Evolutionary conservation across 1,284 basidiomycete species (phyloP).

Genomic region (Coniferiporia weirii): DNA sequence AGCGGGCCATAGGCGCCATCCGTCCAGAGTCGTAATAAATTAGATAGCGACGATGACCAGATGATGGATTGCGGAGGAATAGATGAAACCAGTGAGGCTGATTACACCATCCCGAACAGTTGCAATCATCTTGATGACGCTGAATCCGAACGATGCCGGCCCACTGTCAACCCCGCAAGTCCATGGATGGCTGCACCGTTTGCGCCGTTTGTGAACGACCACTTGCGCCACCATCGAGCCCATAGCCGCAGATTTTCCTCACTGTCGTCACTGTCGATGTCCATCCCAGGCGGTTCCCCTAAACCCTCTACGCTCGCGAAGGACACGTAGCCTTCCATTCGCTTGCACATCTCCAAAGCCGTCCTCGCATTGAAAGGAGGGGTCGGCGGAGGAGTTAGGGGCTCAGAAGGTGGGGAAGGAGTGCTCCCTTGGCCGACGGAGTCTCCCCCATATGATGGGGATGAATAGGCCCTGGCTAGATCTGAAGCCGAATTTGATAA

Average conservation of each 20-base stretch:
- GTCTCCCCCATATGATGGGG: not conserved
- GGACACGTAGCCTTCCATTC: constrained; percentile 60
- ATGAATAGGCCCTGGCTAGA: constrained; percentile 7
- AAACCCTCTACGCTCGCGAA: constrained; percentile 67
- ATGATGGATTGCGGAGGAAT: not conserved
- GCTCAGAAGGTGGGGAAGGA: constrained; percentile 28
- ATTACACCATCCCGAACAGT: not conserved
- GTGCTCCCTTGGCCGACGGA: constrained; percentile 26
- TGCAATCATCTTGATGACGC: not conserved
- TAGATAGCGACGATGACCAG: not conserved
- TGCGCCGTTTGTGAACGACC: constrained; percentile 8
- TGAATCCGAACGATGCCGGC: constrained; percentile 6
- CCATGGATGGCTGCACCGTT: constrained; percentile 3
- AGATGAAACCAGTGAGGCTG: not conserved
- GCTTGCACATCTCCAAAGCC: constrained; percentile 50
- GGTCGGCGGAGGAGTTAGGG: constrained; percentile 25
- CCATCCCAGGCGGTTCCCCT: constrained; percentile 49
- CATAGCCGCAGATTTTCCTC: constrained; percentile 11
- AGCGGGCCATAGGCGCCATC: not conserved
- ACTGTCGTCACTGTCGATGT: constrained; percentile 26
- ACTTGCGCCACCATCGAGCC: constrained; percentile 11
- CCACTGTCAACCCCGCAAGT: not conserved
- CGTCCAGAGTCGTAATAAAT: not conserved
- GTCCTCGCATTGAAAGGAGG: constrained; percentile 56
- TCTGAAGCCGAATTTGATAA: constrained; percentile 16